Evolutionary conservation across 768 basidiomycete genomes (phyloP).

Genomic region (Chalciporus sphaerocephalus): DNA sequence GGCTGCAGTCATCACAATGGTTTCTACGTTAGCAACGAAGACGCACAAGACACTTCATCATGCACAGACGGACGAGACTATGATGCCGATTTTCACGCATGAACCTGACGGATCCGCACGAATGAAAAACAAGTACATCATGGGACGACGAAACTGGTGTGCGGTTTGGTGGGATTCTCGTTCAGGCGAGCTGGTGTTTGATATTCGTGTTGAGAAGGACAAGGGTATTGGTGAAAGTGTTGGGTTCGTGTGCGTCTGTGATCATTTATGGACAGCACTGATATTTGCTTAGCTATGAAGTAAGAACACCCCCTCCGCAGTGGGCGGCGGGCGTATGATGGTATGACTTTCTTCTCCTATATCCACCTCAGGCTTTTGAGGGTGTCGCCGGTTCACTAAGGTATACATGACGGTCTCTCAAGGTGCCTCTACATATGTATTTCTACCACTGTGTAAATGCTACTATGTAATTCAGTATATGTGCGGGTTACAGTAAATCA

Average conservation of each 20-base stretch:
- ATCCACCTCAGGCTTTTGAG: neutral
- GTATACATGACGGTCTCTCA: neutral
- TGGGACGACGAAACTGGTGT: conserved; percentile 89
- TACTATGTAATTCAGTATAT: neutral
- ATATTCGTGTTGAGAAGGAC: conserved; percentile 79
- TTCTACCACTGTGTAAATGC: too few relatives aligned
- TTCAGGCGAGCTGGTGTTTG: conserved; percentile 68
- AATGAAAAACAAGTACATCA: conserved; percentile 69
- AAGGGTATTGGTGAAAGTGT: conserved; percentile 81
- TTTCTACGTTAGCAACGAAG: conserved; percentile 74
- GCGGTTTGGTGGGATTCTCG: conserved; percentile 53
- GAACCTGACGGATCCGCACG: conserved; percentile 76
- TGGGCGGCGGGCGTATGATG: conserved; percentile 30
- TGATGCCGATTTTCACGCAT: conserved; percentile 72
- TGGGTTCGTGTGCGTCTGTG: conserved; percentile 47
- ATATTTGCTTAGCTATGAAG: conserved; percentile 37
- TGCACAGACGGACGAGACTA: conserved; percentile 79
- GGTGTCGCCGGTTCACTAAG: neutral
- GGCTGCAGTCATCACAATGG: conserved; percentile 68
- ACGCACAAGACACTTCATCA: conserved; percentile 83
- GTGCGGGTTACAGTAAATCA: conserved; percentile 20
- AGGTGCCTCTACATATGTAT: neutral
- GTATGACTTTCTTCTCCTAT: neutral
- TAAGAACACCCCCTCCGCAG: conserved; percentile 41
- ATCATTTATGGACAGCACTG: neutral